A percentile compares a stretch with the other conserved stretches of the same genome.
phyloP scores from a whole-genome alignment of 441 rosid species.

The Kokia cookei region DNA sequence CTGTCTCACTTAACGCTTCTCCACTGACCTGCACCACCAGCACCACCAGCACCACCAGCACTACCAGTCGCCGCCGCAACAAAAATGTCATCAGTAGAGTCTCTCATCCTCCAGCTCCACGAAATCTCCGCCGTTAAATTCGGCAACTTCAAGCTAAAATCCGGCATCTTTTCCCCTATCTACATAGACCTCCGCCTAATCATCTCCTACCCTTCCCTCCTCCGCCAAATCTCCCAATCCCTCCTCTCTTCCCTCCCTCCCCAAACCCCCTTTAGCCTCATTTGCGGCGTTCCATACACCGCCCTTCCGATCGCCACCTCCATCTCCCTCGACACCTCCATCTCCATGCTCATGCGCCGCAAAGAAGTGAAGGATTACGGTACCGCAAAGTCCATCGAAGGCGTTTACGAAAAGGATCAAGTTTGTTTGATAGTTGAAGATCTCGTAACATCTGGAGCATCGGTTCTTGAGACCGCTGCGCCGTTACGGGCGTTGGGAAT shows the following conservation, averaged over 20 bases:
- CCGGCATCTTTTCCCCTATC: conserved; percentile 81
- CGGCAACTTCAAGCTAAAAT: conserved; percentile 83
- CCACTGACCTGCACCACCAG: background rate
- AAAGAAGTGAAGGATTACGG: conserved; percentile 89
- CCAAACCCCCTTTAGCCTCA: conserved; percentile 40
- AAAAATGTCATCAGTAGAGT: conserved; percentile 55
- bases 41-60: no score
- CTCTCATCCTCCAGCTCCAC: conserved; percentile 74
- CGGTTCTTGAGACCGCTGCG: conserved; percentile 80
- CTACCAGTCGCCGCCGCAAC: background rate
- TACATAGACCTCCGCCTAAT: conserved; percentile 96
- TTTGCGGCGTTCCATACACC: conserved; percentile 91
- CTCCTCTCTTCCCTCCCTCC: conserved; percentile 60
- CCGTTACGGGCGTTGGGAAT: conserved; percentile 79
- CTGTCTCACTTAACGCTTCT: background rate
- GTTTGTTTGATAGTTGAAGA: conserved; percentile 71
- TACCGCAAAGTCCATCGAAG: conserved; percentile 81
- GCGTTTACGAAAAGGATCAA: conserved; percentile 46
- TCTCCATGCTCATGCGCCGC: conserved; percentile 93
- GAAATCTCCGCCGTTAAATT: conserved; percentile 88
- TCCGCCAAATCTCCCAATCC: conserved; percentile 60
- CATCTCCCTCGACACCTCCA: conserved; percentile 50
- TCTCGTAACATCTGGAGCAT: conserved; percentile 79
- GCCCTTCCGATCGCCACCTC: conserved; percentile 87
- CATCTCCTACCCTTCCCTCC: conserved; percentile 72